Evolutionary conservation across 345 rosid genomes (phyloP).

Genomic region (Atalantia buxifolia): DNA sequence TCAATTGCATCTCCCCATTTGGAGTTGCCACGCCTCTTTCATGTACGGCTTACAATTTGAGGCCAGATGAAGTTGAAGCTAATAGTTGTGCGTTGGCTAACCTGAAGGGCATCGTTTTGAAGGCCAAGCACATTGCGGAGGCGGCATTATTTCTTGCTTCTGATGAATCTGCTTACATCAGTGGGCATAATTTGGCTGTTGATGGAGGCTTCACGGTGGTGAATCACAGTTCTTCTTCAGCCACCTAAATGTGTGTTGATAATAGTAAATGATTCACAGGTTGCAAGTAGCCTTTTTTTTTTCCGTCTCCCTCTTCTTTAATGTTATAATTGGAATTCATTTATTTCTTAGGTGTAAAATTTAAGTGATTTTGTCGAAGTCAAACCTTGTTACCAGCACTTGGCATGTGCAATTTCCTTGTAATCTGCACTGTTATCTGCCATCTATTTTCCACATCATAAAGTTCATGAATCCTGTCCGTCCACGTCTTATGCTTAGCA

Average conservation of each 20-base stretch:
- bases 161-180: slow-evolving; percentile 74
- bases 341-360: background rate
- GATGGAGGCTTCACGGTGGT: slow-evolving; percentile 87
- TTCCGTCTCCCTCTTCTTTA: too few species aligned
- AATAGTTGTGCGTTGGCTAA: slow-evolving; percentile 37
- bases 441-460: background rate
- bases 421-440: slow-evolving; percentile 15
- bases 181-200: slow-evolving; percentile 82
- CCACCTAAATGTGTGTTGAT: slow-evolving; percentile 1
- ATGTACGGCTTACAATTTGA: slow-evolving; percentile 47
- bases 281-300: slow-evolving; percentile 1
- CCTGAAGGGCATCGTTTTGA: slow-evolving; percentile 66
- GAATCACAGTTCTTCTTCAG: slow-evolving; percentile 22
- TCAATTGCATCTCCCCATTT: slow-evolving; percentile 75
- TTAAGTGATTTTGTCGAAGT: slow-evolving; percentile 13
- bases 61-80: slow-evolving; percentile 47
- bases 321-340: background rate
- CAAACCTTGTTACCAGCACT: slow-evolving; percentile 32
- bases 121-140: slow-evolving; percentile 76
- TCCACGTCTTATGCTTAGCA: slow-evolving; percentile 9
- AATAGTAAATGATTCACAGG: background rate
- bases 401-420: slow-evolving; percentile 44
- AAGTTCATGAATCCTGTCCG: slow-evolving; percentile 13
- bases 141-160: slow-evolving; percentile 85
- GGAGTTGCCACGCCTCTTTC: slow-evolving; percentile 83